Evolutionary conservation across 2,329 filamentous ascomycete genomes (phyloP).

Genomic region (Bipolaris gigantea): DNA sequence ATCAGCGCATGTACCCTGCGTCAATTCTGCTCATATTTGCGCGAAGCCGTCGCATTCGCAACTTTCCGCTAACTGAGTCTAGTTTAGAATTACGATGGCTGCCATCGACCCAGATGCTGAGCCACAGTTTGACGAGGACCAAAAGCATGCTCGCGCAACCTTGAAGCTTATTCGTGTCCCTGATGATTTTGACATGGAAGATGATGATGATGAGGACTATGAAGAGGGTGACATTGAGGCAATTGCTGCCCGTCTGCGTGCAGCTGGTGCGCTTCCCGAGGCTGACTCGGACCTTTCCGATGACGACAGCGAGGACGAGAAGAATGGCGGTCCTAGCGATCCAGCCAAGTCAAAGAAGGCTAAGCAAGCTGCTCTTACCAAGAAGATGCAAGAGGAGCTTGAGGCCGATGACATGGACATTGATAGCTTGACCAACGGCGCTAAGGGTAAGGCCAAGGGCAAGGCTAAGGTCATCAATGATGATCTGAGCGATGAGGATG

Average conservation of each 20-base stretch:
- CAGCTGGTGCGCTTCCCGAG: slow-evolving; percentile 40
- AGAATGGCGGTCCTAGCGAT: slow-evolving; percentile 89
- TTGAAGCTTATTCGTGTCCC: slow-evolving; percentile 85
- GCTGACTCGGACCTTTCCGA: slow-evolving; percentile 44
- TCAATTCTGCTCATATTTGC: not conserved
- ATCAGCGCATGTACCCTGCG: not conserved
- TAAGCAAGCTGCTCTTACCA: slow-evolving; percentile 73
- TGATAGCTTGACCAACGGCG: slow-evolving; percentile 58
- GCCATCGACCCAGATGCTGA: slow-evolving; percentile 88
- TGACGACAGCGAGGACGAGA: slow-evolving; percentile 68
- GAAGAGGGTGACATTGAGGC: slow-evolving; percentile 50
- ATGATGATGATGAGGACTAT: slow-evolving; percentile 54
- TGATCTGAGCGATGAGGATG: slow-evolving; percentile 73
- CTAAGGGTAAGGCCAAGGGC: slow-evolving; percentile 53
- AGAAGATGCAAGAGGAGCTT: slow-evolving; percentile 72
- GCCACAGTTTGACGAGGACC: slow-evolving; percentile 46
- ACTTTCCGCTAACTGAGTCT: slow-evolving; percentile 22
- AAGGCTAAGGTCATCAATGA: slow-evolving; percentile 68
- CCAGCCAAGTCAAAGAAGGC: slow-evolving; percentile 87
- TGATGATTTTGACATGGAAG: slow-evolving; percentile 55
- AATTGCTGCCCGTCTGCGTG: slow-evolving; percentile 42
- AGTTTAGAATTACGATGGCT: slow-evolving; percentile 99
- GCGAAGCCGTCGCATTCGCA: slow-evolving; percentile 8
- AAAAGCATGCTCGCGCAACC: slow-evolving; percentile 71
- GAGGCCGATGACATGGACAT: slow-evolving; percentile 75